Percentiles rank a stretch among this genome's conserved stretches.
Evolutionary conservation across 805 yeast genomes (phyloP).

Genomic region (Ogataea methylovora): DNA sequence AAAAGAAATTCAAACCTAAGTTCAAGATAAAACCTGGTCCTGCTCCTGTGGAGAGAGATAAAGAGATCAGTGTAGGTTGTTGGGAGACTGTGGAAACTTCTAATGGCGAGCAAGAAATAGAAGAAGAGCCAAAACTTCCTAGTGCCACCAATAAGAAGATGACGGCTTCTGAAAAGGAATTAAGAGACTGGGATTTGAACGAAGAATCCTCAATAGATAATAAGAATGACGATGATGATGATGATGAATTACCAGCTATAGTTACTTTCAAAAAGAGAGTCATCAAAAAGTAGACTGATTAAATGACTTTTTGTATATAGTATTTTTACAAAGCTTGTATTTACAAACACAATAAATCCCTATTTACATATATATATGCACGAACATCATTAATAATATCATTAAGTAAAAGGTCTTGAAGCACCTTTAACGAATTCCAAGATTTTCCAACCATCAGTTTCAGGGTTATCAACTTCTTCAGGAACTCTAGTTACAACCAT

Average conservation of each 20-base stretch:
- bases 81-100: not conserved
- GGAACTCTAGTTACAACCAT: slow-evolving; percentile 92
- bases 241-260: slow-evolving; percentile 2
- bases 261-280: slow-evolving; percentile 13
- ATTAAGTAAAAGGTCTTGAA: slow-evolving; percentile 68
- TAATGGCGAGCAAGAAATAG: slow-evolving; percentile 2
- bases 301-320: not conserved
- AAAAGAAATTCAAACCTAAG: no score
- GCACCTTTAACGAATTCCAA: slow-evolving; percentile 92
- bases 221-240: slow-evolving; percentile 3
- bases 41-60: no score
- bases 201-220: slow-evolving; percentile 7
- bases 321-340: not conserved
- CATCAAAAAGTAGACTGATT: no score
- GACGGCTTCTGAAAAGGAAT: slow-evolving; percentile 15
- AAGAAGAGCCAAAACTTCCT: slow-evolving; percentile 1
- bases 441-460: slow-evolving; percentile 96
- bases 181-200: slow-evolving; percentile 19
- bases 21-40: no score
- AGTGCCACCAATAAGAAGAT: slow-evolving; percentile 5
- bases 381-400: no score
- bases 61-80: no score
- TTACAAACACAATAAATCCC: not conserved
- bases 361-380: slow-evolving; percentile 1
- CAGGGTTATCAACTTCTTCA: slow-evolving; percentile 82